Base-by-base conservation (phyloP, 208 protist genomes). In the Crithidia sp. region DNA sequence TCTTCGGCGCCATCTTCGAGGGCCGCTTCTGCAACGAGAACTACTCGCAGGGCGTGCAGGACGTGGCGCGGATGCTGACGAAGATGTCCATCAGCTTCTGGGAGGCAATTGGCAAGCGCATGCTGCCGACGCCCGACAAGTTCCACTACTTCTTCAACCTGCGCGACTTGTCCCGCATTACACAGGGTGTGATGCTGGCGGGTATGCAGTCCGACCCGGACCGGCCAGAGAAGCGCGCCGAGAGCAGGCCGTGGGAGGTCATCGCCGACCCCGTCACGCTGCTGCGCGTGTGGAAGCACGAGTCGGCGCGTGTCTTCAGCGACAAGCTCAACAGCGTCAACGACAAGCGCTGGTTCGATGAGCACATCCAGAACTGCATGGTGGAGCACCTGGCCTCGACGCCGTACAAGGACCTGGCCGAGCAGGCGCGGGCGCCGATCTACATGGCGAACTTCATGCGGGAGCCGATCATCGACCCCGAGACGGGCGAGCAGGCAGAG, bases 81-180 rank as follows among this genome's bases (percentile, higher is more conserved):
- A 86, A 85, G 70, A 96, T 96, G 88, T 96, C 96, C 17, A 98
- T 97, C 85, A 88, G 84, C 74, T 98, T 98, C 78, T 97, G 95
- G 93, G 84, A 92, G 76, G 72, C 78, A 19, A 96, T 97, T 73
- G 80, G 84, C 44, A 92, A 88, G 72, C 96, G 93, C 68, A 98
- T 99, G 95, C 82, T 99, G 43, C 98, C 98, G 54, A 99, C 98
- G 3, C 98, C 98, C 16, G 92, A 96, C 66, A 99, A 99, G 85
- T 99, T 99, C 83, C 98, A 99, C 83, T 99, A 99, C 92, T 93
- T 99, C 63, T 99, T 99, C 87, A 99, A 99, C 88, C 87, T 99
- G 79, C 91, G 98, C 64, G 98, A 99, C 67, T 85, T 99, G 8
- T 98, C 95, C 7, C 88, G 88, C 45, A 97, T 99, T 55, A 98